These are phyloP conservation scores for Clonostachys byssicola DNA, from an alignment of 2,329 filamentous ascomycete species.

Conservation along the genomic window DNA sequence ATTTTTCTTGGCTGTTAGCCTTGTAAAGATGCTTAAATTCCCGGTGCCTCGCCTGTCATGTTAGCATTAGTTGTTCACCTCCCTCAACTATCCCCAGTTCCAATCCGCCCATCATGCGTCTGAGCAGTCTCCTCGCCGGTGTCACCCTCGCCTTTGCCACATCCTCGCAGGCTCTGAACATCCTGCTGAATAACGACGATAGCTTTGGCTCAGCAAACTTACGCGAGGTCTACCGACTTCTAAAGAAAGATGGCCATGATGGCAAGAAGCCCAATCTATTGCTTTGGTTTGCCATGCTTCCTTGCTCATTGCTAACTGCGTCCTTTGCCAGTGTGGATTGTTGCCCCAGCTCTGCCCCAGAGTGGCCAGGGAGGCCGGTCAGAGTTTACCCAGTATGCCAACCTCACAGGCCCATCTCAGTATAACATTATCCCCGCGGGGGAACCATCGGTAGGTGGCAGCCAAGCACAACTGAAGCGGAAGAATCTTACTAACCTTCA, in stretches of 20 bases:
- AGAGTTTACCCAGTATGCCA: conserved; percentile 17
- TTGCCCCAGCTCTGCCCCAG: conserved; percentile 19
- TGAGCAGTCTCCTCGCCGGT: conserved; percentile 9
- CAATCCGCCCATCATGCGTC: conserved; percentile 10
- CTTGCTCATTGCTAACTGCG: neutral
- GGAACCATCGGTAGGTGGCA: conserved; percentile 12
- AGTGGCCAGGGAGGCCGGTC: conserved; percentile 20
- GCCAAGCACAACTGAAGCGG: neutral
- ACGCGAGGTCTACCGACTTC: conserved; percentile 18
- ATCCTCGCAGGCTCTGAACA: conserved; percentile 14
- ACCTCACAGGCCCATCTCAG: conserved; percentile 15
- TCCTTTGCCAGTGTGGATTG: conserved; percentile 15
- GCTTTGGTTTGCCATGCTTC: neutral
- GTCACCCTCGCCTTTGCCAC: conserved; percentile 9
- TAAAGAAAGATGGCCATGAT: conserved; percentile 18
- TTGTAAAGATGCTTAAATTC: no score
- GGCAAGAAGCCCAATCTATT: conserved; percentile 6
- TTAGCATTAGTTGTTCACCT: no score
- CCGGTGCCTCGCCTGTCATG: no score
- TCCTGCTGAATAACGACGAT: conserved; percentile 21
- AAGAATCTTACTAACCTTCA: conserved; percentile 2
- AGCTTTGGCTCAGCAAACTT: conserved; percentile 21
- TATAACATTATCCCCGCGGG: conserved; percentile 20
- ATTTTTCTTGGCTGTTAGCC: no score
- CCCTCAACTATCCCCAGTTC: no score